Conservation (phyloP, 768 basidiomycete genomes). For the Boletus rufocinnamomeus region DNA sequence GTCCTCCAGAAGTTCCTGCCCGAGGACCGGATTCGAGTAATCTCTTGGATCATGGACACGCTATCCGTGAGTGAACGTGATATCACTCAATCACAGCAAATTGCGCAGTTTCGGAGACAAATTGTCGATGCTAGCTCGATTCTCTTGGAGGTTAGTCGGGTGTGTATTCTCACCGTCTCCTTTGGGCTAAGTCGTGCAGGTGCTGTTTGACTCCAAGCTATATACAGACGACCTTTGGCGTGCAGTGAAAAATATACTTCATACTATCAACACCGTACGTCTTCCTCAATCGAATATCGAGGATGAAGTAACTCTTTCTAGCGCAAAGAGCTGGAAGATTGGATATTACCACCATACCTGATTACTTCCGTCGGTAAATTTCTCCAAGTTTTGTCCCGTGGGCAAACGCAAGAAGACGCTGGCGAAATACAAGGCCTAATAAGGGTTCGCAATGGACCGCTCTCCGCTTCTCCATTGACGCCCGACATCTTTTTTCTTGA, state of each 20-base stretch:
- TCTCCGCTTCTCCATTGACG: slow-evolving; percentile 39
- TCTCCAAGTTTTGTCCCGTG: slow-evolving; percentile 28
- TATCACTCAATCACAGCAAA: slow-evolving; percentile 27
- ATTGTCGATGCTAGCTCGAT: slow-evolving; percentile 52
- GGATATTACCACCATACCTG: slow-evolving; percentile 46
- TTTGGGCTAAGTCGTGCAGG: slow-evolving; percentile 12
- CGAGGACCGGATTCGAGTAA: slow-evolving; percentile 46
- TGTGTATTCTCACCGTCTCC: slow-evolving; percentile 1
- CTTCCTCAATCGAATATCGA: background rate
- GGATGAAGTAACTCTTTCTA: slow-evolving; percentile 35
- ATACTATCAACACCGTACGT: slow-evolving; percentile 30
- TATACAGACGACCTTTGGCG: slow-evolving; percentile 27
- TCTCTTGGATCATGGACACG: slow-evolving; percentile 47
- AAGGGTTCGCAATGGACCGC: slow-evolving; percentile 57
- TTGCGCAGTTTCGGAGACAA: slow-evolving; percentile 44
- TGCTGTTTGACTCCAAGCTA: slow-evolving; percentile 28
- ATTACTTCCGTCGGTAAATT: slow-evolving; percentile 37
- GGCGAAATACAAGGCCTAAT: slow-evolving; percentile 45
- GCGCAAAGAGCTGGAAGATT: slow-evolving; percentile 45
- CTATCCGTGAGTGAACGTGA: slow-evolving; percentile 42
- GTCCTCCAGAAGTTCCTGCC: slow-evolving; percentile 47
- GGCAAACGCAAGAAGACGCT: slow-evolving; percentile 24
- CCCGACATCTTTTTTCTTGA: slow-evolving; percentile 41
- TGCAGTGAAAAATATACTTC: slow-evolving; percentile 25
- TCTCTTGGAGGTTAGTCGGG: slow-evolving; percentile 45